These are phyloP conservation scores for Candida wancherniae DNA, from an alignment of 805 yeast species.

Conservation along the genomic window DNA sequence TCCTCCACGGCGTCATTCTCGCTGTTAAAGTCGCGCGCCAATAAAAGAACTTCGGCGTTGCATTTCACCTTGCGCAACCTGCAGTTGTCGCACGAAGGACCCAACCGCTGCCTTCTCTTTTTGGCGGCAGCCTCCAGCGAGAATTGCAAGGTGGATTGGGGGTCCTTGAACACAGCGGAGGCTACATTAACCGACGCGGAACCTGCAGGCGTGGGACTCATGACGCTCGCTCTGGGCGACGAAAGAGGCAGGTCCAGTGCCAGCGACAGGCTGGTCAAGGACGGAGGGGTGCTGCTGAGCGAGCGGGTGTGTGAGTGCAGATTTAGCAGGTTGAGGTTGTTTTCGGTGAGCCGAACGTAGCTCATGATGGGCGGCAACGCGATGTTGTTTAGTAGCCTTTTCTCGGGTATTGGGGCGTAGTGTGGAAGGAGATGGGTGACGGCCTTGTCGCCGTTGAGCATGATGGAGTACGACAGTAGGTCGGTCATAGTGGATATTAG, in stretches of 20 bases:
- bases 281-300: constrained; percentile 12
- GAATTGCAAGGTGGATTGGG: no score
- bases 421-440: constrained; percentile 14
- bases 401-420: constrained; percentile 11
- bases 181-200: no score
- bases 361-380: constrained; percentile 16
- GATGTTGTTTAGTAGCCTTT: constrained; percentile 4
- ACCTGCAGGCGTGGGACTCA: no score
- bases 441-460: constrained; percentile 25
- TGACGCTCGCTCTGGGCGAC: no score
- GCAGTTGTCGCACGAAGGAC: constrained; percentile 74
- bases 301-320: constrained; percentile 7
- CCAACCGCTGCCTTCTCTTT: constrained; percentile 57
- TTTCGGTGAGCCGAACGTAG: constrained; percentile 17
- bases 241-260: constrained; percentile 18
- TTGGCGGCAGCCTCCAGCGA: no score
- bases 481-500: constrained; percentile 19
- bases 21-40: constrained; percentile 20
- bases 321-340: constrained; percentile 17
- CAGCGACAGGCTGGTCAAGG: constrained; percentile 18
- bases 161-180: no score
- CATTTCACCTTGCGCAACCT: constrained; percentile 67
- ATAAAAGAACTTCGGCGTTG: constrained; percentile 54
- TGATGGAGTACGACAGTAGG: constrained; percentile 36
- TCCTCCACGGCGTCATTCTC: constrained; percentile 7